These are phyloP conservation scores for Scleroderma citrinum DNA, from an alignment of 768 basidiomycete species.

Conservation along the genomic window DNA sequence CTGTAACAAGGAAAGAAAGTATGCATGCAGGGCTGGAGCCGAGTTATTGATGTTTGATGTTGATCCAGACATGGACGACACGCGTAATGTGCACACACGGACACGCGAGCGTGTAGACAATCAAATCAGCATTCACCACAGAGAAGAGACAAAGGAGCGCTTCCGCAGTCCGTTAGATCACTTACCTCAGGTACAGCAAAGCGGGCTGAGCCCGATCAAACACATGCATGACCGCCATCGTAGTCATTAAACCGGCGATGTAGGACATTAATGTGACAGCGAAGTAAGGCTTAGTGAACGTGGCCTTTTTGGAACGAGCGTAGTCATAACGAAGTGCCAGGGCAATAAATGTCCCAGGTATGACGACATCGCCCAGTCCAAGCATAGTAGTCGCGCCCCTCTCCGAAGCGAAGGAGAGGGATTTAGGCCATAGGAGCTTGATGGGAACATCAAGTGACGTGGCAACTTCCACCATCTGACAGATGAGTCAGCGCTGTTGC, in stretches of 20 bases:
- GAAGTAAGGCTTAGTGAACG: conserved; percentile 74
- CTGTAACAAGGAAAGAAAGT: conserved; percentile 57
- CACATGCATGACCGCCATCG: conserved; percentile 82
- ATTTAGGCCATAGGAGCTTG: conserved; percentile 86
- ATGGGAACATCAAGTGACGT: conserved; percentile 88
- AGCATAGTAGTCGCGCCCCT: conserved; percentile 84
- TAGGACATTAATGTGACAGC: conserved; percentile 64
- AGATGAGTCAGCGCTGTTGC: neutral
- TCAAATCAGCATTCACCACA: neutral
- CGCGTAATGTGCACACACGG: neutral
- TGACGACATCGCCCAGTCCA: conserved; percentile 83
- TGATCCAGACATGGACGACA: neutral
- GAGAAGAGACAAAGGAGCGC: neutral
- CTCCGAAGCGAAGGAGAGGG: conserved; percentile 39
- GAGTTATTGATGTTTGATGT: neutral
- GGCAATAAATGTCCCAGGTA: conserved; percentile 68
- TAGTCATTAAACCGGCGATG: conserved; percentile 60
- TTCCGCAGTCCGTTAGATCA: neutral
- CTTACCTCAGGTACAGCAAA: conserved; percentile 82
- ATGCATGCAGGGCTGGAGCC: conserved; percentile 67
- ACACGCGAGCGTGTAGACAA: neutral
- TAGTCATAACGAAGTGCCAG: conserved; percentile 84
- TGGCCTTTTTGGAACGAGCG: conserved; percentile 34
- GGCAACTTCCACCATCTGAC: conserved; percentile 90
- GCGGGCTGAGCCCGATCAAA: conserved; percentile 83